Base-by-base conservation (phyloP, 2,329 filamentous ascomycete genomes). In the Metarhizium brunneum region DNA sequence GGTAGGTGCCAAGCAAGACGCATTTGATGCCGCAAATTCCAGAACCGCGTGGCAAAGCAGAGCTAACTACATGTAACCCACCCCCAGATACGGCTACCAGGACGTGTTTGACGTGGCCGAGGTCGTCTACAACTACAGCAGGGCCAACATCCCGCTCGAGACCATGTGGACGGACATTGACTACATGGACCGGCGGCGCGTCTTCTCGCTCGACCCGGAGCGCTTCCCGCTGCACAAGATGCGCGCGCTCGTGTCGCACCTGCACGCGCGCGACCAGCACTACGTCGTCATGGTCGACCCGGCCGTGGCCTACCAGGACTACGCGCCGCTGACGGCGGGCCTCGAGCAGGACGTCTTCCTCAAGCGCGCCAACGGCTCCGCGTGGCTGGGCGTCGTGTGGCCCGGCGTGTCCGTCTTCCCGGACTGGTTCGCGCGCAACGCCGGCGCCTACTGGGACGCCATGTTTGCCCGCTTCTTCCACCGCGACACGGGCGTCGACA, bases 231-330 rank as follows among this genome's bases (percentile, higher is more conserved):
- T 87, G 8, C 54, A 73, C 0, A 79, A 79, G 67, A 79, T 91
- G 75, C 83, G 81, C 43, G 77, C 86, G 61, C 70, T 91, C 8
- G 83, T 87, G 35, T 73, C 78, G 45, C 81, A 87, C 48, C 77
- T 92, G 0, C 87, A 90, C 64, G 67, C 71, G 2, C 77, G 84
- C 57, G 70, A 87, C 50, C 87, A 90, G 66, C 79, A 86, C 53
- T 89, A 88, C 62, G 77, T 90, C 47, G 73, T 92, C 54, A 92
- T 92, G 83, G 86, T 92, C 2, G 88, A 94, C 63, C 86, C 86
- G 5, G 83, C 83, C 2, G 76, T 81, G 40, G 76, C 78, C 10
- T 80, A 78, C 55, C 70, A 73, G 47, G 75, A 82, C 59, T 76
- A 73, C 56, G 67, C 70, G 0, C 60, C 74, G 2, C 66, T 76